These are phyloP conservation scores for Sclerotinia nivalis DNA, from an alignment of 2,329 filamentous ascomycete species.

Conservation along the genomic window DNA sequence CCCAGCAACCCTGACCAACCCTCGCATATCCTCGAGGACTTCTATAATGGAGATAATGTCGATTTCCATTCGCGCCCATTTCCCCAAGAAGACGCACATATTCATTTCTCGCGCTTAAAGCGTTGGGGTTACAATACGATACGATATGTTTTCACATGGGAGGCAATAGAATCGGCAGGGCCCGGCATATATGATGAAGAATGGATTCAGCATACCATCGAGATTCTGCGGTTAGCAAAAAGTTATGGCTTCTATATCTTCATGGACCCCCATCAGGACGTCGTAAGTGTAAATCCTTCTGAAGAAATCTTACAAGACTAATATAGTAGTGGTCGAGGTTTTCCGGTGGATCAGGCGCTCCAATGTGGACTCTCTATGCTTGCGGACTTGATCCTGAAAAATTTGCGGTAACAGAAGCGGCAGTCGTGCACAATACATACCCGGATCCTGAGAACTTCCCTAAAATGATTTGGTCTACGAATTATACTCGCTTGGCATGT, in stretches of 20 bases:
- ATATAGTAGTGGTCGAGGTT: slow-evolving; percentile 76
- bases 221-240: slow-evolving; percentile 79
- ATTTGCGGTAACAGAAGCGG: slow-evolving; percentile 85
- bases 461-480: slow-evolving; percentile 99
- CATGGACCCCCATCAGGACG: slow-evolving; percentile 98
- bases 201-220: slow-evolving; percentile 89
- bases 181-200: slow-evolving; percentile 92
- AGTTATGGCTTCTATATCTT: slow-evolving; percentile 94
- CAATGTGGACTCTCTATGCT: slow-evolving; percentile 97
- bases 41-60: slow-evolving; percentile 91
- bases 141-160: slow-evolving; percentile 97
- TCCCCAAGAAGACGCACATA: slow-evolving; percentile 74
- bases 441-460: slow-evolving; percentile 82
- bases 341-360: slow-evolving; percentile 90
- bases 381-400: slow-evolving; percentile 84
- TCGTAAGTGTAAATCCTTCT: slow-evolving; percentile 57
- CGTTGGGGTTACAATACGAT: slow-evolving; percentile 96
- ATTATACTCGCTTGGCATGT: slow-evolving; percentile 84
- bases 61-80: slow-evolving; percentile 89
- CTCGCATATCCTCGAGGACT: slow-evolving; percentile 74
- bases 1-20: slow-evolving; percentile 79
- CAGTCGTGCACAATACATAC: slow-evolving; percentile 93
- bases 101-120: slow-evolving; percentile 82
- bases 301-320: slow-evolving; percentile 26
- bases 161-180: slow-evolving; percentile 91